Percentiles rank a stretch among this genome's conserved stretches.
Conservation (phyloP, 202 grass and related monocot species). For the Elaeis oleifera region DNA sequence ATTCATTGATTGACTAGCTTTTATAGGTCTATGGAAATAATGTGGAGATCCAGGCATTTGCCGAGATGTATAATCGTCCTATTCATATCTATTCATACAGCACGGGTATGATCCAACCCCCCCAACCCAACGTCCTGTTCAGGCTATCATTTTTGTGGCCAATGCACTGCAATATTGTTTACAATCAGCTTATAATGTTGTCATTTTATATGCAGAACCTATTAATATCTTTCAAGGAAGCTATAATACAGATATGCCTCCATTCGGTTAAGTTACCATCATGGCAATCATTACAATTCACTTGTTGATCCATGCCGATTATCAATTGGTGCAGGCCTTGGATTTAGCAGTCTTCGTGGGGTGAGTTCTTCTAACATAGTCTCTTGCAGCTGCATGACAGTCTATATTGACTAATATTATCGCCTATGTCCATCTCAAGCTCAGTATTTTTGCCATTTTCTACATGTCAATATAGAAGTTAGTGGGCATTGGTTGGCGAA, state of each 20-base stretch:
- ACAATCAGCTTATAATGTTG: not conserved
- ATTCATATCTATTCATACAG: conserved; percentile 99
- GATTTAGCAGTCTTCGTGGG: conserved; percentile 91
- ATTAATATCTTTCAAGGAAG: conserved; percentile 99
- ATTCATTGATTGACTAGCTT: conserved; percentile 8
- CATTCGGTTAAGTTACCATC: conserved; percentile 92
- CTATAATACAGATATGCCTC: conserved; percentile 87
- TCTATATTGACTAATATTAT: too few relatives aligned
- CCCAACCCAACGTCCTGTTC: not conserved
- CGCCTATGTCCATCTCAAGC: too few relatives aligned
- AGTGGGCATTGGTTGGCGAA: too few relatives aligned
- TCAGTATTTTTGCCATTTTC: too few relatives aligned
- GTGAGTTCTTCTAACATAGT: conserved; percentile 29
- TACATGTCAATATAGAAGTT: too few relatives aligned
- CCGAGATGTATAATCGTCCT: conserved; percentile 98
- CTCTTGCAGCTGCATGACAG: too few relatives aligned
- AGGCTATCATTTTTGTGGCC: conserved; percentile 14
- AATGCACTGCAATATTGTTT: not conserved
- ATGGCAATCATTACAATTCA: conserved; percentile 99
- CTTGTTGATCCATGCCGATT: conserved; percentile 74
- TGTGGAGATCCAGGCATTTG: conserved; percentile 96
- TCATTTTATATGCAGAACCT: conserved; percentile 55
- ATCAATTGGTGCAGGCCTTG: conserved; percentile 79
- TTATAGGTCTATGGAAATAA: conserved; percentile 94
- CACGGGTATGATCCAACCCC: conserved; percentile 33